Base-by-base conservation (phyloP, 2,329 filamentous ascomycete genomes). In the Alternaria sp. region DNA sequence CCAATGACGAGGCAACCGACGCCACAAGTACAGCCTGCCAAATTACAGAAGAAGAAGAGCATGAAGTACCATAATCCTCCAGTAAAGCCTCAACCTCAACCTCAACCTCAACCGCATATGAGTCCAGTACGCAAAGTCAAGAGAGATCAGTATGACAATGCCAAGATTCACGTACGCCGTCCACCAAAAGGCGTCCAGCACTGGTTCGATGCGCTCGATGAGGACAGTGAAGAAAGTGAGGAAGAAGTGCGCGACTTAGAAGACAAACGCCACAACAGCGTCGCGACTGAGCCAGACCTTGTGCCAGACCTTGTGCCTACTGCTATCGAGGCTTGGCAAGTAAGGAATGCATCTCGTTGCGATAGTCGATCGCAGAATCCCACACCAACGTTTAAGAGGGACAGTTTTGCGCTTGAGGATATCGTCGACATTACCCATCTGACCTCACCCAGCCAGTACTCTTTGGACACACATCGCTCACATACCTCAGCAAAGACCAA, bases 171-270 rank as follows among this genome's bases (percentile, higher is more conserved):
- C 59, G 79, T 84, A 17, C 77, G 82, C 36, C 75, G 82, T 32
- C 83, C 83, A 15, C 83, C 83, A 5, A 83, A 81, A 52, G 83
- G 83, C 8, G 82, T 84, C 26, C 77, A 84, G 62, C 81, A 85
- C 63, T 85, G 83, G 83, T 85, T 85, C 60, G 83, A 85, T 59
- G 83, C 79, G 4, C 73, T 83, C 11, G 78, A 80, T 23, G 79
- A 81, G 12, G 80, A 81, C 21, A 79, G 79, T 32, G 79, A 80
- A 15, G 77, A 78, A 19, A 64, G 67, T 11, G 50, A 62, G 6
- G 73, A 75, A 10, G 73, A 71, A 9, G 49, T 40, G 5, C 36
- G 15, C 15, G 36, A 40, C 36, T 40, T 40, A 9, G 36, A 40
- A 40, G 2, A 3, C n/a, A 40, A 40, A 40, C 36, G 15, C 36